Evolutionary conservation across 768 basidiomycete species (phyloP).

Genomic region (Harrya chromipes): DNA sequence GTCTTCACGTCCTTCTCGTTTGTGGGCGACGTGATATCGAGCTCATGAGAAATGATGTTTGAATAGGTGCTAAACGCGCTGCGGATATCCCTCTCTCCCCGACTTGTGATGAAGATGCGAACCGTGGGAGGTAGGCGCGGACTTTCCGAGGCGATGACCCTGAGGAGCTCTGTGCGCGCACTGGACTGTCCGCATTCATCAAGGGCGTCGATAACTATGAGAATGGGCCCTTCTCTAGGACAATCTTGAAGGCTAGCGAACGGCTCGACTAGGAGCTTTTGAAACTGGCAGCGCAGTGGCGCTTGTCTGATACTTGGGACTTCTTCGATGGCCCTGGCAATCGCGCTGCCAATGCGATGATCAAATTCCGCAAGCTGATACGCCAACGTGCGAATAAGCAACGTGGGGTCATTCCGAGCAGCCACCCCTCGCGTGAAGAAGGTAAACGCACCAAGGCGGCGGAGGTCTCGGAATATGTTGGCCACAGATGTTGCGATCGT

Average conservation of each 20-base stretch:
- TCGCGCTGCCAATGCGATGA: conserved; percentile 24
- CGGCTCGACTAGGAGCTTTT: conserved; percentile 33
- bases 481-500: conserved; percentile 36
- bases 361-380: conserved; percentile 35
- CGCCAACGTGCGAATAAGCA: conserved; percentile 33
- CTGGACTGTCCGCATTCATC: conserved; percentile 31
- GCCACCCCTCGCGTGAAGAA: conserved; percentile 34
- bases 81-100: conserved; percentile 30
- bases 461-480: conserved; percentile 29
- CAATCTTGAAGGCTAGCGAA: conserved; percentile 15
- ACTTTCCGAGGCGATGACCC: conserved; percentile 25
- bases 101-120: conserved; percentile 33
- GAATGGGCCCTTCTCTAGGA: conserved; percentile 25
- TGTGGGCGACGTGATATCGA: conserved; percentile 26
- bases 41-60: conserved; percentile 16
- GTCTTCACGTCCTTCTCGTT: conserved; percentile 26
- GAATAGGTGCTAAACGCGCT: conserved; percentile 9
- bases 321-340: conserved; percentile 24
- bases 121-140: conserved; percentile 19
- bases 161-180: conserved; percentile 28
- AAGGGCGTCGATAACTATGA: conserved; percentile 35
- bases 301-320: conserved; percentile 30
- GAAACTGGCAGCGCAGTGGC: conserved; percentile 31
- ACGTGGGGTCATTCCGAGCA: conserved; percentile 25
- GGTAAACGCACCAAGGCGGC: conserved; percentile 34